Percentiles rank a stretch among this genome's conserved stretches.
Evolutionary conservation across 805 yeast genomes (phyloP).

Genomic region (Saccharomycopsis microspora): DNA sequence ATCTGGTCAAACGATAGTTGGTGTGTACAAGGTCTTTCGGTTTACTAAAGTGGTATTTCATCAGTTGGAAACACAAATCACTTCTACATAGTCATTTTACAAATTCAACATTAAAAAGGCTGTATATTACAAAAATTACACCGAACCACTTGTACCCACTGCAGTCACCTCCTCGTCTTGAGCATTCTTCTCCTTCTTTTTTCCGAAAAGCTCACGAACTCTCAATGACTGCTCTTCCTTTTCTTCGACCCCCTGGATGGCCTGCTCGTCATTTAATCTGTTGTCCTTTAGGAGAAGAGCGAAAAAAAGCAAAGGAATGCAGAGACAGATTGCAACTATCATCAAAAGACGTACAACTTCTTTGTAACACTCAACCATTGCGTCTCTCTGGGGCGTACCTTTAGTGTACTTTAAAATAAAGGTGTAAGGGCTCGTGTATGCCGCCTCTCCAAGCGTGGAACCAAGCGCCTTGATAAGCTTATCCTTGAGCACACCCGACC

Average conservation of each 20-base stretch:
- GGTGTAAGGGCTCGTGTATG: constrained; percentile 40
- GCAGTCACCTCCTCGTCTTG: too few relatives aligned
- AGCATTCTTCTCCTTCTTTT: too few relatives aligned
- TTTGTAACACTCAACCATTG: constrained; percentile 43
- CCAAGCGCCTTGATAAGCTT: constrained; percentile 26
- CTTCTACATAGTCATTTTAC: too few relatives aligned
- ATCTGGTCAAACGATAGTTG: too few relatives aligned
- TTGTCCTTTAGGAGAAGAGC: constrained; percentile 45
- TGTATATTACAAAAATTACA: too few relatives aligned
- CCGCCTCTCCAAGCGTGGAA: constrained; percentile 23
- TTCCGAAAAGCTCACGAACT: too few relatives aligned
- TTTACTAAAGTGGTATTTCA: too few relatives aligned
- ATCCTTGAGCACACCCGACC: constrained; percentile 49
- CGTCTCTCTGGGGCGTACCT: constrained; percentile 47
- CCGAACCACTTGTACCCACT: too few relatives aligned
- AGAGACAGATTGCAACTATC: constrained; percentile 41
- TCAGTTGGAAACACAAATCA: too few relatives aligned
- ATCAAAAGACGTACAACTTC: constrained; percentile 43
- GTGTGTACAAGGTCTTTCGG: too few relatives aligned
- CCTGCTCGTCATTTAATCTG: constrained; percentile 21
- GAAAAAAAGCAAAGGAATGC: constrained; percentile 37
- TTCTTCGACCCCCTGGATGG: background rate
- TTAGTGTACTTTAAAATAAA: constrained; percentile 38
- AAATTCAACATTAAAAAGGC: too few relatives aligned
- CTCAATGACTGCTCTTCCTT: background rate